Evolutionary conservation across 495 filamentous ascomycete species (phyloP), one percentile per base, ranked within the genome.

Genomic region (Acidomyces sp.): DNA sequence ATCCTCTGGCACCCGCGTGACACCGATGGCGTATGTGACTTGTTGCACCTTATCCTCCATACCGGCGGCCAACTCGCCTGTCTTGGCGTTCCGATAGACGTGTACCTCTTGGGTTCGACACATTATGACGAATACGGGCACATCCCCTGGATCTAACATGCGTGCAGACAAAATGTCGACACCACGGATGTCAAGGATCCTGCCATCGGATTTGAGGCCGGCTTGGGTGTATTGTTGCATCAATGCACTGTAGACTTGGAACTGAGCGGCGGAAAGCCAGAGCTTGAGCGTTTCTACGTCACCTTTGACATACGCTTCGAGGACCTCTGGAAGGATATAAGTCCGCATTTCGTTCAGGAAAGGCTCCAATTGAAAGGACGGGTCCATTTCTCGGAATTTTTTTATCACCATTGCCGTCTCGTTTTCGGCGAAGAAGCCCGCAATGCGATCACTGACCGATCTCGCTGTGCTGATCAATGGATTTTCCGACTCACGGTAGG

Each of bases 11-110:
- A 93, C 75, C 39, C 90, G 69, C 1, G 90, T 96, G 39, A 96
- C 78, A 39, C 90, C 90, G 50, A 97, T 96, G 30, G 87, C 90
- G 52, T 97, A 97, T 1, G 92, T 95, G 47, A 97, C 90, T 42
- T 92, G 79, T 60, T 95, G 88, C 22, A 97, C 90, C 63, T 82
- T 87, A 62, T 97, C 90, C 60, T 97, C 92, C 85, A 94, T 94
- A 22, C 90, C 90, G n/a, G 90, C 90, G 15, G 86, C 85, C 28
- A 97, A 73, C 52, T 94, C 69, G 41, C 74, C 73, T 0, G 82
- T 80, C 69, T 97, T 96, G 26, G 76, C 72, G 49, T 96, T 92
- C 28, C 79, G 72, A 65, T 93, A 97, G 12, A 94, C 87, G 57
- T 97, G 90, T 6, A 96, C 85, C 57, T 97, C 90, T 57, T 97